phyloP scores from a whole-genome alignment of 768 basidiomycete genomes.

The Candolleomyces eurysporus region DNA sequence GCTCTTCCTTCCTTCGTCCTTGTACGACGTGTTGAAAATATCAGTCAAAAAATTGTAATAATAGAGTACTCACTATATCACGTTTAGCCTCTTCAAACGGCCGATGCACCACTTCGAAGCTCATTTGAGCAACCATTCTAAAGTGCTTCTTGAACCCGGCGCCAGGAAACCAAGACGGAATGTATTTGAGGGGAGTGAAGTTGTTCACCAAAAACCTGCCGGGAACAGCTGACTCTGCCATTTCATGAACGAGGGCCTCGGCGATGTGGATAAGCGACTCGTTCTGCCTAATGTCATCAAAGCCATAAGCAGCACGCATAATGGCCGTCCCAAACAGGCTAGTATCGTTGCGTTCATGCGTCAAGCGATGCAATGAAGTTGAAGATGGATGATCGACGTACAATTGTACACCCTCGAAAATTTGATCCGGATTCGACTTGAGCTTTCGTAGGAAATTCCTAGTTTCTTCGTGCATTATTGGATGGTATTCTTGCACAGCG shows the following conservation, averaged over 20 bases:
- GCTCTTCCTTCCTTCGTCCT: neutral
- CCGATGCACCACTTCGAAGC: too few species aligned
- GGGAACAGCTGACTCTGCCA: slow-evolving; percentile 24
- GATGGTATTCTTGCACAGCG: slow-evolving; percentile 9
- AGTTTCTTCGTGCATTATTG: slow-evolving; percentile 22
- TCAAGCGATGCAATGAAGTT: neutral
- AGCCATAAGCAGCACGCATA: slow-evolving; percentile 30
- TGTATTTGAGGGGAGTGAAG: slow-evolving; percentile 25
- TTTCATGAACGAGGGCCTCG: slow-evolving; percentile 25
- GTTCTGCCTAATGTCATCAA: slow-evolving; percentile 25
- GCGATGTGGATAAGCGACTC: slow-evolving; percentile 37
- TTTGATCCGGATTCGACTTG: slow-evolving; percentile 16
- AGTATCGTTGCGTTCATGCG: neutral
- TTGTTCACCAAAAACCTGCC: slow-evolving; percentile 23
- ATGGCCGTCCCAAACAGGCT: slow-evolving; percentile 17
- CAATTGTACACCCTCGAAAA: slow-evolving; percentile 25
- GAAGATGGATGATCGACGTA: slow-evolving; percentile 1
- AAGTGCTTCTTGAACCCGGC: too few species aligned
- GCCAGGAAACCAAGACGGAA: slow-evolving; percentile 30
- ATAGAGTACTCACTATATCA: slow-evolving; percentile 9
- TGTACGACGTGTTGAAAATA: neutral
- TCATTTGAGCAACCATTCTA: too few species aligned
- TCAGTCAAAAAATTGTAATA: neutral
- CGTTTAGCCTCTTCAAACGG: slow-evolving; percentile 6
- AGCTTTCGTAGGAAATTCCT: slow-evolving; percentile 27